These are phyloP conservation scores for Massarina eburnea DNA, from an alignment of 2,329 filamentous ascomycete species.

Conservation along the genomic window DNA sequence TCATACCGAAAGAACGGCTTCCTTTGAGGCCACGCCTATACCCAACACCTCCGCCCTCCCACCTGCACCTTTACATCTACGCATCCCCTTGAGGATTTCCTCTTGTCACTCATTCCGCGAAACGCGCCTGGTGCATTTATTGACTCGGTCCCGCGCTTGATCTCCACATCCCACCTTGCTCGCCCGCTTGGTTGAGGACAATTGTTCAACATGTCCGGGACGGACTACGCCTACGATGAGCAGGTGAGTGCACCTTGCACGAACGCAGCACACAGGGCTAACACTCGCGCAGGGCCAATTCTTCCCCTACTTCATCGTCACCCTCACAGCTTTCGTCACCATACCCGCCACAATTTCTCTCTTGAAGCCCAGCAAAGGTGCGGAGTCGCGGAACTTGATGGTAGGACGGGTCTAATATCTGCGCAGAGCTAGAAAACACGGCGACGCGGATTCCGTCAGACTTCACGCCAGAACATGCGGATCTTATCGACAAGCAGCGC, in stretches of 20 bases:
- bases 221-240: slow-evolving; percentile 98
- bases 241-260: slow-evolving; percentile 57
- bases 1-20: slow-evolving; percentile 24
- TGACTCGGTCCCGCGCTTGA: slow-evolving; percentile 2
- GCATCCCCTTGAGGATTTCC: slow-evolving; percentile 16
- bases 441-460: slow-evolving; percentile 80
- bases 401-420: slow-evolving; percentile 13
- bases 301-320: slow-evolving; percentile 98
- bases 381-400: slow-evolving; percentile 10
- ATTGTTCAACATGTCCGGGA: slow-evolving; percentile 46
- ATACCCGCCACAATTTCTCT: slow-evolving; percentile 88
- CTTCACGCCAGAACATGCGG: slow-evolving; percentile 79
- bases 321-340: slow-evolving; percentile 82
- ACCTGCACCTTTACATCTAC: slow-evolving; percentile 15
- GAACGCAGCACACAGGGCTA: slow-evolving; percentile 5
- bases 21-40: slow-evolving; percentile 30
- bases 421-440: slow-evolving; percentile 70
- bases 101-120: slow-evolving; percentile 15
- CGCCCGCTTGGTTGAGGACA: slow-evolving; percentile 23
- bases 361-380: slow-evolving; percentile 73
- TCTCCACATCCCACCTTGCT: neutral
- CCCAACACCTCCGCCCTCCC: slow-evolving; percentile 19
- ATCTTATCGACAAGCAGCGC: slow-evolving; percentile 80
- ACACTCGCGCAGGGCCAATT: slow-evolving; percentile 72
- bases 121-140: neutral